Evolutionary conservation across 768 basidiomycete genomes (phyloP).

Genomic region (Mycena latifolia): DNA sequence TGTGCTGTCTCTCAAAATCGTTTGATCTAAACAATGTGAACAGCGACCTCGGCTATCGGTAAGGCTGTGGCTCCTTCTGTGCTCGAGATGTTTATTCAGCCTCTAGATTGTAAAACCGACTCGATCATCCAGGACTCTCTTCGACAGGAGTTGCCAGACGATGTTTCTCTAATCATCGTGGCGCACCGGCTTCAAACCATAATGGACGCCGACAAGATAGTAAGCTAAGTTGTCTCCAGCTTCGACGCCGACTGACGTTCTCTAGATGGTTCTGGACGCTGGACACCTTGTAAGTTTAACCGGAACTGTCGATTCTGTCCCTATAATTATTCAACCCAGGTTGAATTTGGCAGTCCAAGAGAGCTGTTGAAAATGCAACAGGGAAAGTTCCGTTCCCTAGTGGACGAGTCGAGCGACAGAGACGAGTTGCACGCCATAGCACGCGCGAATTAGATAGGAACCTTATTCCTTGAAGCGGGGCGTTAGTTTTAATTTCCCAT

Average conservation of each 20-base stretch:
- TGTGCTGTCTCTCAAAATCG: background rate
- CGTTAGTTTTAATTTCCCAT: too few species aligned
- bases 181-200: slow-evolving; percentile 30
- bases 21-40: background rate
- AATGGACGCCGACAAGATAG: slow-evolving; percentile 30
- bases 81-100: background rate
- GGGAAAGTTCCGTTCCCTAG: slow-evolving; percentile 63
- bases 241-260: too few species aligned
- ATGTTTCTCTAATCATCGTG: slow-evolving; percentile 23
- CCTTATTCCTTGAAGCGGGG: too few species aligned
- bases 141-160: slow-evolving; percentile 11
- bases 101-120: slow-evolving; percentile 49
- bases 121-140: slow-evolving; percentile 56
- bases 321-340: too few species aligned
- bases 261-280: slow-evolving; percentile 32
- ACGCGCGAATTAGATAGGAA: background rate
- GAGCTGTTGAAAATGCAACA: slow-evolving; percentile 63
- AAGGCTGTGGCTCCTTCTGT: background rate
- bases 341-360: slow-evolving; percentile 67
- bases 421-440: slow-evolving; percentile 60
- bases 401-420: slow-evolving; percentile 70
- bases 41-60: slow-evolving; percentile 34
- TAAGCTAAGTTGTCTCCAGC: background rate
- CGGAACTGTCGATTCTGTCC: background rate
- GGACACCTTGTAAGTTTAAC: slow-evolving; percentile 25